Evolutionary conservation across 75 land plant species (phyloP), one percentile per base, ranked within the genome.

Genomic region (Isoetes taiwanensis): DNA sequence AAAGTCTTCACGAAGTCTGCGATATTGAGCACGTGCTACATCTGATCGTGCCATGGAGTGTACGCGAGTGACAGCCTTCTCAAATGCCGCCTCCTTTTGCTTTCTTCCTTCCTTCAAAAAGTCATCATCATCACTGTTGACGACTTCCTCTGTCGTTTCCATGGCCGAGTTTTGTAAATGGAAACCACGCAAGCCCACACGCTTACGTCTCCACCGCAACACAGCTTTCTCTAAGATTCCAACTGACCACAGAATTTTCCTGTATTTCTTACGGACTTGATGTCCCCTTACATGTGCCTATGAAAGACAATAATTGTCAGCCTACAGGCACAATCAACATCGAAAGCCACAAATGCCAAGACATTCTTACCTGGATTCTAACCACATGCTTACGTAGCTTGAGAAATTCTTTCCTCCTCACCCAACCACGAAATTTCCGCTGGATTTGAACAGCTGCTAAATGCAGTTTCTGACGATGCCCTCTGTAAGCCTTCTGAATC

Each of bases 281-380:
- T 86, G 93, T 0, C 97, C 97, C 33, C 97, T 70, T 21, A 91
- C 75, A 65, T 83, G 94, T 0, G 97, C 97, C 82, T 91, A 56
- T 37, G 17, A 48, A 48, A 9, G 52, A 48, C 9, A 48, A 11
- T 8, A 6, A 6, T 11, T 8, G 6, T 14, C 9, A 19, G 6
- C 6, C 9, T 12, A 10, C 9, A 17, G 12, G 8, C 19, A 6
- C 1, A 42, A 27, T 23, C 19, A 35, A 3, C 14, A 19, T 20
- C 4, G 61, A 59, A 1, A 24, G 20, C 0, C 16, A 52, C 53
- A 19, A 1, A 16, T 16, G 4, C 5, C 35, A 1, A 25, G 10
- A 16, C n/a, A 35, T 2, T 28, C 30, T 20, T 71, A 82, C 91
- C 87, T 86, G 91, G 34, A 86, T 78, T 61, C 74, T 83, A 21